Evolutionary conservation across 2,329 filamentous ascomycete species (phyloP).

Genomic region (Fusarium vanettenii): DNA sequence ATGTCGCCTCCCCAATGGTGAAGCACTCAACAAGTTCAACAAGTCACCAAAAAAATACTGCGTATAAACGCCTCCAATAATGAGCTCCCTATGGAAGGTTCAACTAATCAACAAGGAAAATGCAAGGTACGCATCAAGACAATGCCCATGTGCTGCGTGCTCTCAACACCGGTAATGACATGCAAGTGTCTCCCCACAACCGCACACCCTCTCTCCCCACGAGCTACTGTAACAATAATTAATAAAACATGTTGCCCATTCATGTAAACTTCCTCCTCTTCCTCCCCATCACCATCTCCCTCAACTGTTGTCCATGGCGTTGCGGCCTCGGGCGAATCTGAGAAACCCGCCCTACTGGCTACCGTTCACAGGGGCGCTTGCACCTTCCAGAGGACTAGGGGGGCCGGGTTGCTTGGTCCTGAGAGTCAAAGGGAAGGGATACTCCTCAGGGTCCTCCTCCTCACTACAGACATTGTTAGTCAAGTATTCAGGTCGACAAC

Average conservation of each 20-base stretch:
- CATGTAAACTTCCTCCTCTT: constrained; percentile 27
- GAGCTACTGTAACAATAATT: constrained; percentile 23
- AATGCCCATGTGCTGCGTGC: constrained; percentile 27
- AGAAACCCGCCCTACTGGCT: constrained; percentile 29
- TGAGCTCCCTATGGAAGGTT: constrained; percentile 19
- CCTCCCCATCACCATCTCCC: neutral
- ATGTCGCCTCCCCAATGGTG: neutral
- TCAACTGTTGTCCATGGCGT: neutral
- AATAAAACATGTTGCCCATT: constrained; percentile 25
- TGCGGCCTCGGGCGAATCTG: constrained; percentile 1
- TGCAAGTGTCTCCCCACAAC: constrained; percentile 29
- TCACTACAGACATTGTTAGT: constrained; percentile 66
- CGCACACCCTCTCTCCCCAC: neutral
- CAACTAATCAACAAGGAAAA: constrained; percentile 33
- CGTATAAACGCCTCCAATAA: constrained; percentile 15
- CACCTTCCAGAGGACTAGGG: constrained; percentile 36
- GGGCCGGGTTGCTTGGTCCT: constrained; percentile 60
- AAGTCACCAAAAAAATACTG: neutral
- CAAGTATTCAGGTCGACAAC: neutral
- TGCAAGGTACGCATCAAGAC: constrained; percentile 29
- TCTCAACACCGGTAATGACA: constrained; percentile 37
- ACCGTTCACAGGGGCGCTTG: constrained; percentile 39
- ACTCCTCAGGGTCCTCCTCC: constrained; percentile 89
- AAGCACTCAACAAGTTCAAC: neutral
- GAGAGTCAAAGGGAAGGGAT: constrained; percentile 69